These are phyloP conservation scores for Alternaria triticimaculans DNA, from an alignment of 2,329 filamentous ascomycete species.

Conservation along the genomic window DNA sequence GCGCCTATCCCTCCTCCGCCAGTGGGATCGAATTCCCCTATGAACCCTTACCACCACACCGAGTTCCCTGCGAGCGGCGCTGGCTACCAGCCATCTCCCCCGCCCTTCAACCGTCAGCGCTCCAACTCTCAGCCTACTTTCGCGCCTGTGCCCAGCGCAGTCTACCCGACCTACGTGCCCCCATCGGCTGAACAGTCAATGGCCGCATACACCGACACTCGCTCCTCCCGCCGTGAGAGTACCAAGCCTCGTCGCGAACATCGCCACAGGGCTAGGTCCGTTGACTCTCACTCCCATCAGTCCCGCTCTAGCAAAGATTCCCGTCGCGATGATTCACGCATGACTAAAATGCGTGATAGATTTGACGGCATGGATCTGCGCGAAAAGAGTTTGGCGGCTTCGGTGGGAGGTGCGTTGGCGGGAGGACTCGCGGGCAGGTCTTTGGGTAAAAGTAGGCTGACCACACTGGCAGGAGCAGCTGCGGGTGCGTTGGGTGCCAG, in stretches of 20 bases:
- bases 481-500: conserved; percentile 43
- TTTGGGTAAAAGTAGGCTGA: conserved; percentile 44
- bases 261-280: conserved; percentile 47
- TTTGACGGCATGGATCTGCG: conserved; percentile 44
- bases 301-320: conserved; percentile 41
- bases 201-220: conserved; percentile 29
- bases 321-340: conserved; percentile 38
- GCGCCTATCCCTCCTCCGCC: conserved; percentile 32
- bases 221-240: conserved; percentile 36
- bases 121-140: conserved; percentile 45
- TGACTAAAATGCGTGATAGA: conserved; percentile 44
- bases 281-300: conserved; percentile 36
- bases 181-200: conserved; percentile 25
- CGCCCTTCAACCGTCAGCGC: conserved; percentile 43
- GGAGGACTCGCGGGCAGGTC: conserved; percentile 44
- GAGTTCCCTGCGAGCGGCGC: conserved; percentile 32
- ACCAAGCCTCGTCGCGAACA: conserved; percentile 34
- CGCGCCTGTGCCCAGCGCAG: conserved; percentile 20
- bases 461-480: conserved; percentile 47
- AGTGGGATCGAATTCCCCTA: conserved; percentile 28
- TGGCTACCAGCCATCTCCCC: conserved; percentile 36
- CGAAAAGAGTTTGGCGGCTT: conserved; percentile 43
- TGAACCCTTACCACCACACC: conserved; percentile 42
- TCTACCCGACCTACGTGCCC: conserved; percentile 24
- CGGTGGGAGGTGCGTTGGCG: conserved; percentile 49